Evolutionary conservation across 768 basidiomycete genomes (phyloP).

Genomic region (Tulasnella sp.): DNA sequence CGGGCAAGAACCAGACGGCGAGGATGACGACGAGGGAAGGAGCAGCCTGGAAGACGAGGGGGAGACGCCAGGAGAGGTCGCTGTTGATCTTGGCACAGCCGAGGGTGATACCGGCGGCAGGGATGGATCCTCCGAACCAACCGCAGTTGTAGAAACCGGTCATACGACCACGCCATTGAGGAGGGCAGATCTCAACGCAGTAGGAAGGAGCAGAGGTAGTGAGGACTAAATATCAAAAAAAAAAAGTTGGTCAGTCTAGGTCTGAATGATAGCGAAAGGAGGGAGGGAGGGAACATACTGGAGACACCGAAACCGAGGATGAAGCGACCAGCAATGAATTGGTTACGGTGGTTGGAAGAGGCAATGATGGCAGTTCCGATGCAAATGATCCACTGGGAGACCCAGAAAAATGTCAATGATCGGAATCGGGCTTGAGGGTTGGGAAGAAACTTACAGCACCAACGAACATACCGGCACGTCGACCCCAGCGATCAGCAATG

Average conservation of each 20-base stretch:
- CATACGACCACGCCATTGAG: slow-evolving; percentile 53
- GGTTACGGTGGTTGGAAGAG: slow-evolving; percentile 42
- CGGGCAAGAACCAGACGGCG: slow-evolving; percentile 37
- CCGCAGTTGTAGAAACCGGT: slow-evolving; percentile 46
- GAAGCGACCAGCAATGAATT: slow-evolving; percentile 50
- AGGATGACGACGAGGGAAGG: slow-evolving; percentile 41
- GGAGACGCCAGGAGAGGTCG: slow-evolving; percentile 51
- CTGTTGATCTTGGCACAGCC: slow-evolving; percentile 35
- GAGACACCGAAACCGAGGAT: slow-evolving; percentile 52
- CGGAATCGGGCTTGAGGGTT: slow-evolving; percentile 43
- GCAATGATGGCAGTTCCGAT: slow-evolving; percentile 48
- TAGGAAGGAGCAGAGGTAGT: slow-evolving; percentile 41
- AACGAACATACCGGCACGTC: slow-evolving; percentile 36
- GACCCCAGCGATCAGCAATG: slow-evolving; percentile 36
- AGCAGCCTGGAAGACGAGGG: slow-evolving; percentile 50
- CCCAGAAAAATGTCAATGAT: slow-evolving; percentile 46
- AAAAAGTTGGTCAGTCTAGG: not conserved
- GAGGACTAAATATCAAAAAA: slow-evolving; percentile 33
- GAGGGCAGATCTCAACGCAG: slow-evolving; percentile 57
- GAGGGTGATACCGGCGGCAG: slow-evolving; percentile 31
- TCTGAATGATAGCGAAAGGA: not conserved
- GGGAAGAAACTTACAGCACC: slow-evolving; percentile 29
- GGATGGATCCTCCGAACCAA: slow-evolving; percentile 30
- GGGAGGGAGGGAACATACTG: slow-evolving; percentile 19
- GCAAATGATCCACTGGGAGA: slow-evolving; percentile 35